Conservation (phyloP, 495 filamentous ascomycete species). For the Aspergillus kassunensis region DNA sequence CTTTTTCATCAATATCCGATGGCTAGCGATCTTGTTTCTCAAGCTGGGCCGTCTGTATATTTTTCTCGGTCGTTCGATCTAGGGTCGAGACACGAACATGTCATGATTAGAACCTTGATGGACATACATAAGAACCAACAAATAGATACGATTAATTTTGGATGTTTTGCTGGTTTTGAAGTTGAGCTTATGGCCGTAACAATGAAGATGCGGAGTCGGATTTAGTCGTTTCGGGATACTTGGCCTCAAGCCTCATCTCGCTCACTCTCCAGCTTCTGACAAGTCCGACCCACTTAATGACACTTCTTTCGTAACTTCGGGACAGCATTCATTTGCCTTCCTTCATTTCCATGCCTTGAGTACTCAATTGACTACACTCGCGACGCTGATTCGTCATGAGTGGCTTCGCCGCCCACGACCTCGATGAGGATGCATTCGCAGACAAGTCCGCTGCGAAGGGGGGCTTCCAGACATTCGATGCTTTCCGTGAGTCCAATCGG, state of each 20-base stretch:
- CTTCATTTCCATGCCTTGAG: conserved; percentile 25
- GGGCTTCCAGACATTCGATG: conserved; percentile 83
- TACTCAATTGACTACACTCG: neutral
- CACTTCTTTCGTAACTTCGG: neutral
- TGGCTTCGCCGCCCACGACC: conserved; percentile 64
- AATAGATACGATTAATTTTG: conserved; percentile 7
- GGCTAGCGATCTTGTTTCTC: neutral
- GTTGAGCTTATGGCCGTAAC: too few species aligned
- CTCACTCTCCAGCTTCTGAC: conserved; percentile 11
- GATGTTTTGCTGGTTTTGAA: neutral
- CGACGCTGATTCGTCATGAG: conserved; percentile 51
- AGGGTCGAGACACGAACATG: conserved; percentile 2
- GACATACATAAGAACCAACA: conserved; percentile 3
- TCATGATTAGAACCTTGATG: conserved; percentile 11
- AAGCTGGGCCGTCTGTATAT: conserved; percentile 24
- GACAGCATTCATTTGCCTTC: conserved; percentile 9
- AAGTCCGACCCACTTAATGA: conserved; percentile 3
- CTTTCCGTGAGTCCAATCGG: conserved; percentile 84
- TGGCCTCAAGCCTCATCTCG: conserved; percentile 35
- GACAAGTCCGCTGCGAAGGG: conserved; percentile 59
- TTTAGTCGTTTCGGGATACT: conserved; percentile 25
- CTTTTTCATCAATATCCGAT: conserved; percentile 9
- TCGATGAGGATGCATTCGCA: conserved; percentile 76
- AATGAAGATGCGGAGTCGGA: conserved; percentile 6
- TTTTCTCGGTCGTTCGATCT: conserved; percentile 11